Percentiles rank a stretch among this genome's conserved stretches.
These are phyloP conservation scores for Metschnikowia dekortorum DNA, from an alignment of 805 yeast species.

Conservation along the genomic window DNA sequence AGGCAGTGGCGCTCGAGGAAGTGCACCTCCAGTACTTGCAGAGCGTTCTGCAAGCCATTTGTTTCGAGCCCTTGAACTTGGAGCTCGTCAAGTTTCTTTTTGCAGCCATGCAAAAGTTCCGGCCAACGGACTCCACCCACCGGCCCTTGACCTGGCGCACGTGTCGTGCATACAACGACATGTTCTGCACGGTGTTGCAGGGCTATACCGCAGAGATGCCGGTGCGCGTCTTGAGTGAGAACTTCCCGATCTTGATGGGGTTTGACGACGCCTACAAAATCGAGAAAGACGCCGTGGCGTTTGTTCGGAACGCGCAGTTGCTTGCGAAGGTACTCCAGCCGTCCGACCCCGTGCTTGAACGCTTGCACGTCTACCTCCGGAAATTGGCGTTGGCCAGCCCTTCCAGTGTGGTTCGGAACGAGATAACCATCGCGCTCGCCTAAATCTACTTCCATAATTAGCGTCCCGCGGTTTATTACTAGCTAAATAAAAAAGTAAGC, in stretches of 20 bases:
- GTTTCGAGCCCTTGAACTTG: conserved; percentile 8
- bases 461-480: background rate
- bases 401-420: conserved; percentile 18
- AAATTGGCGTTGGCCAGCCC: conserved; percentile 10
- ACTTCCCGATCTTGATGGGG: conserved; percentile 17
- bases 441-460: background rate
- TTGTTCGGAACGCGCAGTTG: conserved; percentile 27
- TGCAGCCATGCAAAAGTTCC: conserved; percentile 20
- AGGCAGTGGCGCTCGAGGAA: conserved; percentile 41
- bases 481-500: conserved; percentile 1
- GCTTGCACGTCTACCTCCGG: background rate
- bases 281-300: conserved; percentile 37
- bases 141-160: conserved; percentile 53
- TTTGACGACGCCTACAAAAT: conserved; percentile 13
- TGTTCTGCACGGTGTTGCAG: conserved; percentile 20
- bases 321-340: conserved; percentile 3
- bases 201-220: background rate
- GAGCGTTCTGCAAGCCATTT: conserved; percentile 17
- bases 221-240: conserved; percentile 5
- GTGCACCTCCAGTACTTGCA: conserved; percentile 34
- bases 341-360: background rate
- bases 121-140: conserved; percentile 4
- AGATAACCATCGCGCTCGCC: conserved; percentile 10
- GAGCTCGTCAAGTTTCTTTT: conserved; percentile 27
- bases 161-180: conserved; percentile 44